These are phyloP conservation scores for Hypomyces perniciosus DNA, from an alignment of 2,329 filamentous ascomycete genomes.

Conservation along the genomic window DNA sequence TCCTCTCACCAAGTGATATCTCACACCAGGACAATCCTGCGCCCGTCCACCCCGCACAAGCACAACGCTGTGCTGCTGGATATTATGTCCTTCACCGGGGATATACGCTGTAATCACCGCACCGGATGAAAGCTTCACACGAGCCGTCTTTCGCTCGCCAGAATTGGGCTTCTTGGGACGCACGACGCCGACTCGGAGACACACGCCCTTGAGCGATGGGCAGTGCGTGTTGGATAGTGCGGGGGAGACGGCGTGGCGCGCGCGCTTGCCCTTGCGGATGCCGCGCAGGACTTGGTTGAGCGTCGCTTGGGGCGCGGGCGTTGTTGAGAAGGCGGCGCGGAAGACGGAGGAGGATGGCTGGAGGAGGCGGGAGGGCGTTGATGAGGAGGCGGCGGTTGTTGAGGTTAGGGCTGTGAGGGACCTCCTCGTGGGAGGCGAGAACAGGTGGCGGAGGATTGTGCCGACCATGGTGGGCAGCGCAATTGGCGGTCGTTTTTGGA, in stretches of 20 bases:
- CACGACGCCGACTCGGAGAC: constrained; percentile 85
- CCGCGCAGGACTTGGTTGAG: constrained; percentile 70
- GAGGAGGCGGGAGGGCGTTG: constrained; percentile 19
- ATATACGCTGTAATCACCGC: constrained; percentile 90
- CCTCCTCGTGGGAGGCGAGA: constrained; percentile 26
- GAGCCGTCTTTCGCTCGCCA: constrained; percentile 90
- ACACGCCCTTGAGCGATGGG: constrained; percentile 90
- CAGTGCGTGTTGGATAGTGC: constrained; percentile 64
- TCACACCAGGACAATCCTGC: constrained; percentile 98
- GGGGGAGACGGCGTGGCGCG: constrained; percentile 82
- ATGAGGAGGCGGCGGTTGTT: constrained; percentile 16
- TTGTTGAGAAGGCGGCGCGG: constrained; percentile 46
- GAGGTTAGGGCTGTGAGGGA: constrained; percentile 19
- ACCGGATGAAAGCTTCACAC: constrained; percentile 81
- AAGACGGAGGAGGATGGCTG: constrained; percentile 27
- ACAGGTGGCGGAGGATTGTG: constrained; percentile 30
- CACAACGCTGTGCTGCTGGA: constrained; percentile 97
- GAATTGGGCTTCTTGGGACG: constrained; percentile 99
- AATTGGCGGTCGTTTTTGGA: not conserved
- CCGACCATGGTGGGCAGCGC: constrained; percentile 28
- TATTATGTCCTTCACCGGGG: constrained; percentile 95
- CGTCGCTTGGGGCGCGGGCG: constrained; percentile 53
- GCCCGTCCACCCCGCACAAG: constrained; percentile 86
- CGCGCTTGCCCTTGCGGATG: constrained; percentile 71
- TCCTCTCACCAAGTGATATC: constrained; percentile 88